phyloP scores from a whole-genome alignment of 768 basidiomycete species.

The Lepiota brunneoincarnata region DNA sequence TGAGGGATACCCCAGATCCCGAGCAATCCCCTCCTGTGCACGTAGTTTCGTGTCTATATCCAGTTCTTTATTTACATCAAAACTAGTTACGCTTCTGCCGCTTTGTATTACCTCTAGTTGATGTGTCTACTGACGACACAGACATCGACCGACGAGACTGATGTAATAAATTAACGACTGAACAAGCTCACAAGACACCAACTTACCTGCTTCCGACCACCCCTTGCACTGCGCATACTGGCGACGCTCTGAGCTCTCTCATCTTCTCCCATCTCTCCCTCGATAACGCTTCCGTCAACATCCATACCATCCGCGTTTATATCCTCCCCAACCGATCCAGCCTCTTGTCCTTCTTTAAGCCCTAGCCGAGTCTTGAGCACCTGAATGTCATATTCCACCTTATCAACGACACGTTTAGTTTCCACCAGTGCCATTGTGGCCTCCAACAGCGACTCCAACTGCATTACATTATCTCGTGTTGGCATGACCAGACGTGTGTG shows the following conservation, averaged over 20 bases:
- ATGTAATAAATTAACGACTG: not conserved
- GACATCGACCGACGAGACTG: constrained; percentile 68
- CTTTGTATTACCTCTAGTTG: constrained; percentile 51
- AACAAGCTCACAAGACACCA: constrained; percentile 1
- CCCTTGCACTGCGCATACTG: constrained; percentile 48
- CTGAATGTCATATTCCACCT: constrained; percentile 81
- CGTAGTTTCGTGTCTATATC: not conserved
- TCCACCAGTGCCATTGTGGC: constrained; percentile 78
- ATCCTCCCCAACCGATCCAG: constrained; percentile 33
- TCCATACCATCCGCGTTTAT: constrained; percentile 44
- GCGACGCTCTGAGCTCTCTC: constrained; percentile 65
- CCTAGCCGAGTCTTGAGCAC: constrained; percentile 63
- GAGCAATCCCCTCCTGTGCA: not conserved
- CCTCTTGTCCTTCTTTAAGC: constrained; percentile 35
- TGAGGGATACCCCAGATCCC: not conserved
- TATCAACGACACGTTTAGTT: constrained; percentile 83
- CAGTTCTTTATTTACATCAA: not conserved
- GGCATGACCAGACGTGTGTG: constrained; percentile 89
- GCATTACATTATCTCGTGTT: constrained; percentile 74
- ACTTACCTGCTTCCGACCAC: constrained; percentile 61
- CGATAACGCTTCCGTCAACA: constrained; percentile 41
- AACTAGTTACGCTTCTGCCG: constrained; percentile 53
- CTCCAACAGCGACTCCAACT: constrained; percentile 71
- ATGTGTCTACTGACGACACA: constrained; percentile 72
- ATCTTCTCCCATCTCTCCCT: constrained; percentile 32